Base-by-base conservation (phyloP, 768 basidiomycete genomes). In the Dendrothele bispora region DNA sequence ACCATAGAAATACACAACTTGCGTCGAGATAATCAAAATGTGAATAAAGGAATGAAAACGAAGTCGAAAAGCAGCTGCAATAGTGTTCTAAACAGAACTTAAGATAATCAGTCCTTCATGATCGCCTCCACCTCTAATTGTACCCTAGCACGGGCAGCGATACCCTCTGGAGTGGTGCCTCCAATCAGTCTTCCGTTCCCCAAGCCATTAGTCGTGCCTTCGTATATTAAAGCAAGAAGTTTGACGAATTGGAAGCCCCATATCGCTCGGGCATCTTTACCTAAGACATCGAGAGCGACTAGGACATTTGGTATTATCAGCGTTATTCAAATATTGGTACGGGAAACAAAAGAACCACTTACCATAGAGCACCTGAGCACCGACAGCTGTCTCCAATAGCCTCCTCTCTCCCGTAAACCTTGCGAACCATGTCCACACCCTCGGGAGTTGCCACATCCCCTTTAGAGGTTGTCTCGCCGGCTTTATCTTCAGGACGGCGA, bases 211-310 rank as follows among this genome's bases (percentile, higher is more conserved):
- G 80, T 87, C 32, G 80, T 70, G 7, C 83, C 82, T 43, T 83
- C 76, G 52, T 90, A 82, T 12, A 91, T 61, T 12, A 88, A 62
- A 21, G 70, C 75, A 18, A 92, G 72, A 43, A 91, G 64, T 61
- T 91, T 91, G 49, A 83, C 65, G 82, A 86, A 91, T 62, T 91
- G 89, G 30, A 71, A 66, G n/a, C 89, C 89, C 83, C 85, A 91
- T 7, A 86, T 65, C 22, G 72, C 64, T 46, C 70, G 70, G 7
- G 84, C 86, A 40, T 80, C 71, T 21, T 70, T 52, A 3, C 90
- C 88, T 54, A 84, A 73, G 25, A 89, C 85, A 43, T 89, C 86
- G 21, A 91, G 63, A 15, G 78, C 88, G 55, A 79, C 88, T 91
- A 60, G 22, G 28, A 20, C 28, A 22, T 39, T 34, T 29, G n/a